Percentiles rank a stretch among this genome's conserved stretches.
These are phyloP conservation scores for Phlebiopsis flavidoalba DNA, from an alignment of 768 basidiomycete genomes.

Conservation along the genomic window DNA sequence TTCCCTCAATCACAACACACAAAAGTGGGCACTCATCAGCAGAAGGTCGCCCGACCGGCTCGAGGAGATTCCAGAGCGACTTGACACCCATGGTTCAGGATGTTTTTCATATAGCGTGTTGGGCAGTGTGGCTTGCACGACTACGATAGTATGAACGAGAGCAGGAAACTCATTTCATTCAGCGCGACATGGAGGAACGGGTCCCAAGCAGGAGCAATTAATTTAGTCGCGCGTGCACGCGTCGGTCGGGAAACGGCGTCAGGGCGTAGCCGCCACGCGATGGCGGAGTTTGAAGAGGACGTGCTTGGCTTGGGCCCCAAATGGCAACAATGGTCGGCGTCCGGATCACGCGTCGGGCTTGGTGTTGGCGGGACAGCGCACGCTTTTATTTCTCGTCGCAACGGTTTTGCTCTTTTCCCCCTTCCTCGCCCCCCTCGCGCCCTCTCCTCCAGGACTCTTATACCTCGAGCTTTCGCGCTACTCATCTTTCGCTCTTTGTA, in stretches of 20 bases:
- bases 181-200: background rate
- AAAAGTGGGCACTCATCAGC: constrained; percentile 49
- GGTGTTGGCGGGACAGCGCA: background rate
- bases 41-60: constrained; percentile 94
- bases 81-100: constrained; percentile 81
- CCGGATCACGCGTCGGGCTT: constrained; percentile 2
- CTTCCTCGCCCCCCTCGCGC: constrained; percentile 18
- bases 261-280: background rate
- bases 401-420: constrained; percentile 12
- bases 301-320: background rate
- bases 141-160: background rate
- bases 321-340: constrained; percentile 1
- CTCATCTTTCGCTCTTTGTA: constrained; percentile 19
- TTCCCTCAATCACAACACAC: background rate
- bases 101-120: background rate
- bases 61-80: constrained; percentile 88
- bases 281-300: background rate
- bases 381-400: constrained; percentile 10
- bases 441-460: constrained; percentile 18
- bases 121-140: background rate
- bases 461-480: constrained; percentile 22
- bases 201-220: background rate
- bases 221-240: background rate
- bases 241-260: background rate
- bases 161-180: background rate